A percentile compares a stretch with the other conserved stretches of the same genome.
Conservation (phyloP, 352 stramenopile species). For the Blastocystis sp. region DNA sequence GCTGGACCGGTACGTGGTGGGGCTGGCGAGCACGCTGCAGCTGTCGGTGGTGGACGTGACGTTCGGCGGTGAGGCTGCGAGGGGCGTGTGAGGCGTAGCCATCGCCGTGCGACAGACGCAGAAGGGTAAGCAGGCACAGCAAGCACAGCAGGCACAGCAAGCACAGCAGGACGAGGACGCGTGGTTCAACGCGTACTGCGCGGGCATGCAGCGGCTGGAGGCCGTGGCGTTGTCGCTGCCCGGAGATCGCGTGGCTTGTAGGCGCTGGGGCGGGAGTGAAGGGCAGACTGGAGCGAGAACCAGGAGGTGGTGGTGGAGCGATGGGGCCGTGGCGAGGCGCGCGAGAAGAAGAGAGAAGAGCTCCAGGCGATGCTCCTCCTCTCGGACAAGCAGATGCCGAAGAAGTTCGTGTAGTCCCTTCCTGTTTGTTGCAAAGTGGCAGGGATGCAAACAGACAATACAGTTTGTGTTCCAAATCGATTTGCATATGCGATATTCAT, state of each 20-base stretch:
- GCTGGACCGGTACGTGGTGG: not conserved
- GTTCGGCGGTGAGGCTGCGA: not conserved
- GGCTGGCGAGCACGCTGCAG: not conserved
- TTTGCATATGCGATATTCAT: not conserved
- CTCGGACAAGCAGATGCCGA: not conserved
- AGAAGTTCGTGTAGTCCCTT: not conserved
- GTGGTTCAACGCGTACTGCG: not conserved
- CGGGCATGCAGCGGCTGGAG: not conserved
- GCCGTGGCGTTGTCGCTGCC: not conserved
- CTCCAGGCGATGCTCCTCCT: not conserved
- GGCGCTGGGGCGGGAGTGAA: not conserved
- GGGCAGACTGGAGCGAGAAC: not conserved
- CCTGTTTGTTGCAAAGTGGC: not conserved
- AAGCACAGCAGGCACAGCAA: too few relatives aligned
- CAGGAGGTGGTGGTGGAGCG: not conserved
- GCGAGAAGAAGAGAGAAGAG: too few relatives aligned
- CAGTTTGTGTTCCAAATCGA: not conserved
- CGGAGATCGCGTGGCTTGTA: conserved; percentile 2
- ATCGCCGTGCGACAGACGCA: not conserved
- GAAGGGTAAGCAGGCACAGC: not conserved
- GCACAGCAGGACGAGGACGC: not conserved
- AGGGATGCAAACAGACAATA: not conserved
- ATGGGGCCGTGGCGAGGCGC: too few relatives aligned
- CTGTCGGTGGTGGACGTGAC: conserved; percentile 15
- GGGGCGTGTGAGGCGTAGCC: not conserved